Conservation (phyloP, 495 filamentous ascomycete genomes). For the Articulospora tetracladia region DNA sequence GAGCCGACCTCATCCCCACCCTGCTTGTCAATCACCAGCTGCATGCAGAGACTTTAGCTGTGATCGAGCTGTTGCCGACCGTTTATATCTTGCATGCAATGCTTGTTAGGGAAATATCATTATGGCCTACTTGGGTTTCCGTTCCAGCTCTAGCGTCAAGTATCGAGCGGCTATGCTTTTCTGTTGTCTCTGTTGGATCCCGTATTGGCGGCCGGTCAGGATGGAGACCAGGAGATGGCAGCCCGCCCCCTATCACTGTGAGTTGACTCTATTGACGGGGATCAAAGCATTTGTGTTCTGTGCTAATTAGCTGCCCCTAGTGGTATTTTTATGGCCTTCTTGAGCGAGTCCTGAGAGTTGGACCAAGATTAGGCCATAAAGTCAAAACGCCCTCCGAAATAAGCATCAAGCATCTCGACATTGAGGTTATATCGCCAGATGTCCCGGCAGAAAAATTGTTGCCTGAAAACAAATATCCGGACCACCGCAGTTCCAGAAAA, state of each 20-base stretch:
- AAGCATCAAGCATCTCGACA: background rate
- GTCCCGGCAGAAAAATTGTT: background rate
- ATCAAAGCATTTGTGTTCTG: background rate
- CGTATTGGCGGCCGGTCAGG: background rate
- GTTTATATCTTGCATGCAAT: slow-evolving; percentile 5
- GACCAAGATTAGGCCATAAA: background rate
- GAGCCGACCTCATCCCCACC: background rate
- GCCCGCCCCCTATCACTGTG: background rate
- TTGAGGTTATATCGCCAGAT: background rate
- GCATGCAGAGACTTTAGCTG: background rate
- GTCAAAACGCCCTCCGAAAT: background rate
- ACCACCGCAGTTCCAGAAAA: background rate
- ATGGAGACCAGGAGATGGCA: background rate
- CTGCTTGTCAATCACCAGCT: slow-evolving; percentile 11
- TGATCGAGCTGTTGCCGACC: background rate
- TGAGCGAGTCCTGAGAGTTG: background rate
- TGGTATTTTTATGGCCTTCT: background rate
- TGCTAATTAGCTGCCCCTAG: background rate
- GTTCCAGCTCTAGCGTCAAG: background rate
- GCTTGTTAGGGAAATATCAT: background rate
- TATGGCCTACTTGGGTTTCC: slow-evolving; percentile 6
- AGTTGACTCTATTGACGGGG: background rate
- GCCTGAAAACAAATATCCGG: background rate
- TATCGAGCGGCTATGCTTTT: background rate
- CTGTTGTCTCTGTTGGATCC: background rate